Evolutionary conservation across 192 early-diverging fungal species (phyloP).

Genomic region (Geranomyces michiganensis): DNA sequence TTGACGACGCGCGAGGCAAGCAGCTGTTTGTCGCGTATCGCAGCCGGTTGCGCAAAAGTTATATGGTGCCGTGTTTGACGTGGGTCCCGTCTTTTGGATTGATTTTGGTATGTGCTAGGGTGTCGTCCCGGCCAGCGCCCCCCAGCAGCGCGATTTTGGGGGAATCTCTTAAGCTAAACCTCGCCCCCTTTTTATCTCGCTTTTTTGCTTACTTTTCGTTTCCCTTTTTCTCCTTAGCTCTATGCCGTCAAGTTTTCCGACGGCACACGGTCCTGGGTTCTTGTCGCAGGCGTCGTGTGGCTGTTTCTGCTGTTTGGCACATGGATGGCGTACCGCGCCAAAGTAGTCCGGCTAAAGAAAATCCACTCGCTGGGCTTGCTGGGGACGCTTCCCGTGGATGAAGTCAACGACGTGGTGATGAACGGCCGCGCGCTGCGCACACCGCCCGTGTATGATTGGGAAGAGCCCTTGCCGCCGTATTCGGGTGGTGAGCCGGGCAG

Average conservation of each 20-base stretch:
- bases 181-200: too few species aligned
- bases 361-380: conserved; percentile 19
- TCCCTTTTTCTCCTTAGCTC: conserved; percentile 15
- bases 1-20: conserved; percentile 7
- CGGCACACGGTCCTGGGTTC: conserved; percentile 14
- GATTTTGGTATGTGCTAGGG: conserved; percentile 25
- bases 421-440: conserved; percentile 15
- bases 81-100: conserved; percentile 27
- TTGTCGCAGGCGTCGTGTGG: conserved; percentile 17
- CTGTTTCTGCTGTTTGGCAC: conserved; percentile 19
- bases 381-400: conserved; percentile 6
- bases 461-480: conserved; percentile 19
- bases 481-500: too few species aligned
- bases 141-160: too few species aligned
- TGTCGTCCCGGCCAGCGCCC: too few species aligned
- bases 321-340: conserved; percentile 8
- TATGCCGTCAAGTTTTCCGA: background rate
- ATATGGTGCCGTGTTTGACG: conserved; percentile 18
- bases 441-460: conserved; percentile 2
- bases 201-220: background rate
- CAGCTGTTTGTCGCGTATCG: conserved; percentile 30
- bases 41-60: conserved; percentile 12
- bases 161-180: too few species aligned
- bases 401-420: conserved; percentile 31
- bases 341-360: conserved; percentile 14